A percentile compares a stretch with the other conserved stretches of the same genome.
Conservation (phyloP, 2,329 filamentous ascomycete species). For the Cytospora leucostoma region DNA sequence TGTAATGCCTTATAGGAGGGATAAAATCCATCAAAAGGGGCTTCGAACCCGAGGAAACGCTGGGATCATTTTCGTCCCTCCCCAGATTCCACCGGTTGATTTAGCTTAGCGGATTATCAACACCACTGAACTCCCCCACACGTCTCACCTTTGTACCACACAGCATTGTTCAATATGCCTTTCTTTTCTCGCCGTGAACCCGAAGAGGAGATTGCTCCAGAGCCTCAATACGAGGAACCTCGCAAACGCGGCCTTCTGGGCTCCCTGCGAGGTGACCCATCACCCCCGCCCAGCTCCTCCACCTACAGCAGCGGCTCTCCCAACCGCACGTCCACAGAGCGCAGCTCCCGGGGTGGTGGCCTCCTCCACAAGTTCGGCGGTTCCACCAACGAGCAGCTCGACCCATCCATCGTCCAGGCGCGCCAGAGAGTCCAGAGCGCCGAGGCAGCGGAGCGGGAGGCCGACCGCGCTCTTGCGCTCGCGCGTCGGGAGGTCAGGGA, state of each 20-base stretch:
- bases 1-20: background rate
- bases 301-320: conserved; percentile 32
- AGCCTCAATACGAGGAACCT: conserved; percentile 35
- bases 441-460: conserved; percentile 64
- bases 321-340: conserved; percentile 34
- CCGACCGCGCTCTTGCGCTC: conserved; percentile 62
- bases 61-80: background rate
- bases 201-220: conserved; percentile 34
- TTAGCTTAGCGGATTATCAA: background rate
- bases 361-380: conserved; percentile 50
- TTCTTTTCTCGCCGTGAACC: conserved; percentile 39
- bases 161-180: conserved; percentile 31
- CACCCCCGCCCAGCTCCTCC: conserved; percentile 33
- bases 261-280: conserved; percentile 34
- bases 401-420: conserved; percentile 63
- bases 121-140: background rate
- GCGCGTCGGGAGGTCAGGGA: conserved; percentile 59
- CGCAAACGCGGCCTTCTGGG: conserved; percentile 41
- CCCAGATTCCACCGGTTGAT: background rate
- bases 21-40: conserved; percentile 22
- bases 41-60: background rate
- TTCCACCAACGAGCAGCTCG: conserved; percentile 49
- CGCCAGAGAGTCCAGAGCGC: conserved; percentile 63
- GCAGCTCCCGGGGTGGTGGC: conserved; percentile 38
- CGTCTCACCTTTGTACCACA: background rate